phyloP scores from a whole-genome alignment of 2,329 filamentous ascomycete genomes.

The Aspergillus versicolor region DNA sequence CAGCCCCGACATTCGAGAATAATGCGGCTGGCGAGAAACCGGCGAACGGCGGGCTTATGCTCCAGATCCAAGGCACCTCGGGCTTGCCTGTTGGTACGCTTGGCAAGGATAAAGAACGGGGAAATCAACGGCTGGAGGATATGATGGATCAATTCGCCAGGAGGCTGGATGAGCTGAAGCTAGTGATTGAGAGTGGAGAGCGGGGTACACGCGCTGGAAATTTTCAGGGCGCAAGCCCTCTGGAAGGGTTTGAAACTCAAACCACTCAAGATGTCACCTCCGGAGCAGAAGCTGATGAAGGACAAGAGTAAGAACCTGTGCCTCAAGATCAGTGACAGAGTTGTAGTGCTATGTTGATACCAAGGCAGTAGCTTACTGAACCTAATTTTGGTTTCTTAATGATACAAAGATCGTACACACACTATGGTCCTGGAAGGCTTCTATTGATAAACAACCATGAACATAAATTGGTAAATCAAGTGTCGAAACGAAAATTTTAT shows the following conservation, averaged over 20 bases:
- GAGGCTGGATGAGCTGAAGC: conserved; percentile 43
- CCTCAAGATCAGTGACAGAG: not conserved
- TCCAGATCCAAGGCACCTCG: conserved; percentile 44
- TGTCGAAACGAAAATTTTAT: not conserved
- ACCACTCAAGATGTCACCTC: not conserved
- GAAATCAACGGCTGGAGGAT: conserved; percentile 39
- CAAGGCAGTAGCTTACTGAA: not conserved
- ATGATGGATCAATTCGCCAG: conserved; percentile 50
- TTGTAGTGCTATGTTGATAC: not conserved
- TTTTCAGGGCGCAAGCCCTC: not conserved
- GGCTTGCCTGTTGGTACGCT: conserved; percentile 26
- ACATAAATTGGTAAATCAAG: not conserved
- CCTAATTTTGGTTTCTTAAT: not conserved
- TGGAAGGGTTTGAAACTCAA: not conserved
- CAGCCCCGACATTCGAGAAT: conserved; percentile 64
- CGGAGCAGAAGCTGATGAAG: not conserved
- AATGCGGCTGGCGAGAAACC: conserved; percentile 53
- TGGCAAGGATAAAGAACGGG: conserved; percentile 23
- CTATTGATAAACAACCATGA: not conserved
- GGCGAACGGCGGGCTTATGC: conserved; percentile 45
- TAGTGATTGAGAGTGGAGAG: conserved; percentile 40
- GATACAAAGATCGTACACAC: not conserved
- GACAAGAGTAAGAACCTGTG: not conserved
- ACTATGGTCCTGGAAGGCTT: not conserved
- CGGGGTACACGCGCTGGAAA: not conserved